Evolutionary conservation across 1,284 basidiomycete genomes (phyloP).

Genomic region (Tilletia indica): DNA sequence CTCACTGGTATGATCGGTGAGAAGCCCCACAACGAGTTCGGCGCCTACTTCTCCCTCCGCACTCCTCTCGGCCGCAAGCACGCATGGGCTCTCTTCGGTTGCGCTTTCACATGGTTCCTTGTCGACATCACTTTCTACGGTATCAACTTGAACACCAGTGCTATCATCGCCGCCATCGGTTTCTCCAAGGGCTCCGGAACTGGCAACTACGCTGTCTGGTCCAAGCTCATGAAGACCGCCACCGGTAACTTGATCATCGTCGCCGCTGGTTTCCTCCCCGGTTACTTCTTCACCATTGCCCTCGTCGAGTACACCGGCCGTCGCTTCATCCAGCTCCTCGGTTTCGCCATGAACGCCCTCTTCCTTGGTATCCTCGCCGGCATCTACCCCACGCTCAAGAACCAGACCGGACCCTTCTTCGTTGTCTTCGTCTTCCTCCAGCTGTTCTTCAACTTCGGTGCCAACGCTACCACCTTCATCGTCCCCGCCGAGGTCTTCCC

Average conservation of each 20-base stretch:
- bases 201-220: conserved; percentile 30
- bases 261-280: conserved; percentile 51
- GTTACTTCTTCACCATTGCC: conserved; percentile 51
- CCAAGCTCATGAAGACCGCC: conserved; percentile 63
- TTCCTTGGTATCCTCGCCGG: conserved; percentile 56
- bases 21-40: conserved; percentile 34
- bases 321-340: conserved; percentile 55
- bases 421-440: conserved; percentile 72
- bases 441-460: conserved; percentile 61
- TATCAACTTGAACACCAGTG: conserved; percentile 75
- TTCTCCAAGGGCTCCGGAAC: conserved; percentile 56
- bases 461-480: conserved; percentile 77
- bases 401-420: conserved; percentile 66
- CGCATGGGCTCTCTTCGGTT: conserved; percentile 39
- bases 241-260: conserved; percentile 55
- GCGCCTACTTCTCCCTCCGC: conserved; percentile 48
- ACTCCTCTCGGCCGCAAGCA: conserved; percentile 37
- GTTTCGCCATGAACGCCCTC: conserved; percentile 52
- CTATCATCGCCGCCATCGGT: conserved; percentile 68
- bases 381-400: conserved; percentile 40
- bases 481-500: conserved; percentile 76
- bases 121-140: conserved; percentile 75
- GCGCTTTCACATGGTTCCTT: conserved; percentile 48
- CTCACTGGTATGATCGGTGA: conserved; percentile 36
- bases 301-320: conserved; percentile 49